Conservation (phyloP, 2,329 filamentous ascomycete species). For the Coniochaeta ligniaria region DNA sequence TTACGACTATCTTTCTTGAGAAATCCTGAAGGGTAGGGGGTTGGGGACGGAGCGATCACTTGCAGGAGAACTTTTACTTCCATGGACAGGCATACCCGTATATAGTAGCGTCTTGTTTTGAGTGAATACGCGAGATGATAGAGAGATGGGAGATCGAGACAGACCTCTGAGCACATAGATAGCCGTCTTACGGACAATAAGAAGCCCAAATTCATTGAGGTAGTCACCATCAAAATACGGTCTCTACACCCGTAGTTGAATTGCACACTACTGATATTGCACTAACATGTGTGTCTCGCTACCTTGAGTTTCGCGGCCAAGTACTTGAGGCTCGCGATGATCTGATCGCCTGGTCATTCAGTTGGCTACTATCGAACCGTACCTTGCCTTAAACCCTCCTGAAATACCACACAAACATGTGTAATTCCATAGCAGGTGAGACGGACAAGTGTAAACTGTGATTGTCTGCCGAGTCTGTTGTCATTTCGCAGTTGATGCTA, state of each 20-base stretch:
- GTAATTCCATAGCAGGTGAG: background rate
- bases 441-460: background rate
- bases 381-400: too few relatives aligned
- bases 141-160: background rate
- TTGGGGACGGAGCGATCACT: background rate
- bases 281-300: too few relatives aligned
- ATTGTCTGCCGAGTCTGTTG: background rate
- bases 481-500: background rate
- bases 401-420: background rate
- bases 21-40: background rate
- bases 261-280: too few relatives aligned
- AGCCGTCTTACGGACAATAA: background rate
- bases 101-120: background rate
- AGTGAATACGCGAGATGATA: background rate
- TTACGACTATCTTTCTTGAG: slow-evolving; percentile 37
- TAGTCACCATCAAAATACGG: too few relatives aligned
- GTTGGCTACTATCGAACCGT: too few relatives aligned
- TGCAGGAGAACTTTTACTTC: background rate
- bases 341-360: too few relatives aligned
- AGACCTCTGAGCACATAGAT: background rate
- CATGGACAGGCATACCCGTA: background rate
- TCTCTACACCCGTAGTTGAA: too few relatives aligned
- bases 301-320: too few relatives aligned
- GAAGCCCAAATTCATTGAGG: too few relatives aligned
- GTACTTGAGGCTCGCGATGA: too few relatives aligned